Evolutionary conservation across 1,284 basidiomycete genomes (phyloP).

Genomic region (Wolfiporia cocos): DNA sequence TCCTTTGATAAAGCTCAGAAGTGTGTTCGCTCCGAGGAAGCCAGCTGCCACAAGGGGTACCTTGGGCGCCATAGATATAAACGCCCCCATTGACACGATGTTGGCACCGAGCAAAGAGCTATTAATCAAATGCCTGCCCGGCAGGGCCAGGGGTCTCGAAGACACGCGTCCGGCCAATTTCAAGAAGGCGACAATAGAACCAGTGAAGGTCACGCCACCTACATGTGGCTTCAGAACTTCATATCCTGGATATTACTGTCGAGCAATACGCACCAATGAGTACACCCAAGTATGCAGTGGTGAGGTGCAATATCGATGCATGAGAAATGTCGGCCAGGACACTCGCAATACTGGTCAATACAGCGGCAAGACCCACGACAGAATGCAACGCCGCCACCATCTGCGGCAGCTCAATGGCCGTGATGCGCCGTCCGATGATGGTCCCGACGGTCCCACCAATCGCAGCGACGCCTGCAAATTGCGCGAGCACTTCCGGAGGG

Average conservation of each 20-base stretch:
- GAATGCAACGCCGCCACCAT: slow-evolving; percentile 72
- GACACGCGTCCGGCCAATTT: slow-evolving; percentile 79
- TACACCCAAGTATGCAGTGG: slow-evolving; percentile 81
- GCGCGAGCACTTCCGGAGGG: slow-evolving; percentile 62
- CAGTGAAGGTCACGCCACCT: slow-evolving; percentile 75
- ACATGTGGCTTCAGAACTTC: too few relatives aligned
- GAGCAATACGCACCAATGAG: slow-evolving; percentile 62
- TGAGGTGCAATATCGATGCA: slow-evolving; percentile 64
- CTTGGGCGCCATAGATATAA: slow-evolving; percentile 62
- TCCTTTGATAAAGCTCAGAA: slow-evolving; percentile 77
- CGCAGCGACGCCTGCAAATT: slow-evolving; percentile 71
- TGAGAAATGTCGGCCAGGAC: slow-evolving; percentile 66
- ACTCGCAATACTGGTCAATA: slow-evolving; percentile 76
- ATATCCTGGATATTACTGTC: too few relatives aligned
- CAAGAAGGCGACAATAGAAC: slow-evolving; percentile 83
- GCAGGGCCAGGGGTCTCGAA: slow-evolving; percentile 64
- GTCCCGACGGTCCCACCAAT: slow-evolving; percentile 65
- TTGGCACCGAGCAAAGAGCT: slow-evolving; percentile 63
- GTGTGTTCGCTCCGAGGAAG: slow-evolving; percentile 65
- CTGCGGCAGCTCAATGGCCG: slow-evolving; percentile 81
- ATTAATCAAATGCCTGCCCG: slow-evolving; percentile 75
- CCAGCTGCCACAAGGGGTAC: slow-evolving; percentile 70
- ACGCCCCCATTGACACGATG: slow-evolving; percentile 65
- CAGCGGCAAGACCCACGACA: slow-evolving; percentile 81
- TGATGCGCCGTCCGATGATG: slow-evolving; percentile 74